Percentiles rank a stretch among this genome's conserved stretches.
Conservation (phyloP, 257 asterid genomes). For the Solanum appendiculatum region DNA sequence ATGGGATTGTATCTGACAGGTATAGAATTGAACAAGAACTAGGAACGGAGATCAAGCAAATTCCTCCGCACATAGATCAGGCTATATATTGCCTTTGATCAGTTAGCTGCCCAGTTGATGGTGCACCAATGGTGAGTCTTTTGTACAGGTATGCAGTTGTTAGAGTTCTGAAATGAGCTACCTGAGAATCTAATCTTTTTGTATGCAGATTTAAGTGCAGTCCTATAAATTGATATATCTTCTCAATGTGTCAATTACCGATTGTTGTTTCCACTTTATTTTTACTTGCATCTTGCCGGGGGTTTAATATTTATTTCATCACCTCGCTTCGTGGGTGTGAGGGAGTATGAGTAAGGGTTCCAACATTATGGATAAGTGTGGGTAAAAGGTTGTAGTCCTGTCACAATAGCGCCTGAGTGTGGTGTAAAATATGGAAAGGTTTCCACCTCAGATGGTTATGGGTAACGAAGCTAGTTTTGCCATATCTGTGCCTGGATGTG, state of each 20-base stretch:
- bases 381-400: background rate
- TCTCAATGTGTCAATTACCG: background rate
- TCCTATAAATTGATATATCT: background rate
- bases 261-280: background rate
- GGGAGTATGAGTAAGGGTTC: background rate
- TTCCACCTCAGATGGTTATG: background rate
- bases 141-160: background rate
- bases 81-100: slow-evolving; percentile 65
- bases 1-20: slow-evolving; percentile 28
- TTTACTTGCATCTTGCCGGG: background rate
- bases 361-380: background rate
- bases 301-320: background rate
- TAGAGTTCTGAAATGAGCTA: background rate
- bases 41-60: slow-evolving; percentile 93
- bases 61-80: slow-evolving; percentile 87
- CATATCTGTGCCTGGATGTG: background rate
- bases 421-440: background rate
- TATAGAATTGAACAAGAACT: slow-evolving; percentile 89
- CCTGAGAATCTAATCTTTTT: background rate
- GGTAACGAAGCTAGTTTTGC: background rate
- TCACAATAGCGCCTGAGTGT: background rate
- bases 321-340: background rate
- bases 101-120: slow-evolving; percentile 9
- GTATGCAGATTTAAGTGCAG: background rate
- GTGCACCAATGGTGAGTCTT: slow-evolving; percentile 29